Percentiles rank a stretch among this genome's conserved stretches.
These are phyloP conservation scores for Euphorbia tirucalli DNA, from an alignment of 345 rosid species.

Conservation along the genomic window DNA sequence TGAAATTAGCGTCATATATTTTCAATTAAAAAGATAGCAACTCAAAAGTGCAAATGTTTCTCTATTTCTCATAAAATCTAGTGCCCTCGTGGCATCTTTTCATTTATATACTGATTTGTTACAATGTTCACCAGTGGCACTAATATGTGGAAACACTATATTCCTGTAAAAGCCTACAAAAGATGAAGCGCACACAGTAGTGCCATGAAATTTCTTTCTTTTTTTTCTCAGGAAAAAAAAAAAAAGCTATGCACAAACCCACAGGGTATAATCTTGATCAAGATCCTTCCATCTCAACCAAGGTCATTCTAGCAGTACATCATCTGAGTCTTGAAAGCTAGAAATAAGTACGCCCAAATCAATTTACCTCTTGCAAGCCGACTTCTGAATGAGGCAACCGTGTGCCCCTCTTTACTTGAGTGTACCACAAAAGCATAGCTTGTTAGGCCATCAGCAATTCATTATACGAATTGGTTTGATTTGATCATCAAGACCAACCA, in stretches of 20 bases:
- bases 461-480: slow-evolving; percentile 61
- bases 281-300: background rate
- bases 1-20: background rate
- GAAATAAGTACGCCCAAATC: background rate
- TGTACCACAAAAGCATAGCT: too few relatives aligned
- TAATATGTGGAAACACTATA: background rate
- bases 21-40: background rate
- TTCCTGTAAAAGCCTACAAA: background rate
- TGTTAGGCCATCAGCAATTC: slow-evolving; percentile 12
- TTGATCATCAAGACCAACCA: slow-evolving; percentile 44
- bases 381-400: too few relatives aligned
- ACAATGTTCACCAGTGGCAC: slow-evolving; percentile 7
- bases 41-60: too few relatives aligned
- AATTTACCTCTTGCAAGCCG: background rate
- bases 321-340: background rate
- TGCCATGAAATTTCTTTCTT: too few relatives aligned
- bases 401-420: background rate
- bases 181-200: background rate
- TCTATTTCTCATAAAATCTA: background rate
- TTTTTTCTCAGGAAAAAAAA: too few relatives aligned
- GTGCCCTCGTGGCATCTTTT: slow-evolving; percentile 10
- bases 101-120: slow-evolving; percentile 9
- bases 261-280: background rate
- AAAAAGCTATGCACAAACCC: slow-evolving; percentile 1
- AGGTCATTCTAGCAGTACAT: background rate